Conservation (phyloP, 2,329 filamentous ascomycete genomes). For the Aspergillus sp. region DNA sequence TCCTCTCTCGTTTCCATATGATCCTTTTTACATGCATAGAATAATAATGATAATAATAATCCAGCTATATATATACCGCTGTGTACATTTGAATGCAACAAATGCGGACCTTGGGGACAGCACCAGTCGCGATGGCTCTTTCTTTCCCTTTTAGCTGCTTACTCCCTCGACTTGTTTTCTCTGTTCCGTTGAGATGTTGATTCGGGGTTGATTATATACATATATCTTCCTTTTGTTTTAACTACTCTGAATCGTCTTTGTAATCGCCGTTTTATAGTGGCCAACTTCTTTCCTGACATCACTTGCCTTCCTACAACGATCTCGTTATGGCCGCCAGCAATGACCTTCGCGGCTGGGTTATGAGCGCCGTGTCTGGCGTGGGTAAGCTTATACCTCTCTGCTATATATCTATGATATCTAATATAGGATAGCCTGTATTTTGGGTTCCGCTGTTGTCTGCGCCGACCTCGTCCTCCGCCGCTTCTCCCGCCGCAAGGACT, state of each 20-base stretch:
- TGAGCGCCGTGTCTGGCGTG: conserved; percentile 75
- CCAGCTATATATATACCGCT: no score
- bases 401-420: background rate
- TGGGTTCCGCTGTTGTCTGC: conserved; percentile 79
- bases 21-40: no score
- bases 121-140: background rate
- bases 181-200: background rate
- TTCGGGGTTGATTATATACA: background rate
- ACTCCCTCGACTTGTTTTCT: background rate
- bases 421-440: conserved; percentile 45
- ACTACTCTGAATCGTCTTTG: conserved; percentile 6
- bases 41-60: no score
- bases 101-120: conserved; percentile 16
- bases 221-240: background rate
- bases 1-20: no score
- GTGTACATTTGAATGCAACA: no score
- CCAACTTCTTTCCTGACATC: conserved; percentile 1
- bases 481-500: conserved; percentile 66
- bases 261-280: background rate
- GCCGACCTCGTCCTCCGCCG: conserved; percentile 70
- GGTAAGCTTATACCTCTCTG: conserved; percentile 37
- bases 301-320: background rate
- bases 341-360: conserved; percentile 89
- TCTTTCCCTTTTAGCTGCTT: background rate
- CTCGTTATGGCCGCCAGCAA: conserved; percentile 49